These are phyloP conservation scores for Galium porrigens DNA, from an alignment of 305 asterid genomes.

Conservation along the genomic window DNA sequence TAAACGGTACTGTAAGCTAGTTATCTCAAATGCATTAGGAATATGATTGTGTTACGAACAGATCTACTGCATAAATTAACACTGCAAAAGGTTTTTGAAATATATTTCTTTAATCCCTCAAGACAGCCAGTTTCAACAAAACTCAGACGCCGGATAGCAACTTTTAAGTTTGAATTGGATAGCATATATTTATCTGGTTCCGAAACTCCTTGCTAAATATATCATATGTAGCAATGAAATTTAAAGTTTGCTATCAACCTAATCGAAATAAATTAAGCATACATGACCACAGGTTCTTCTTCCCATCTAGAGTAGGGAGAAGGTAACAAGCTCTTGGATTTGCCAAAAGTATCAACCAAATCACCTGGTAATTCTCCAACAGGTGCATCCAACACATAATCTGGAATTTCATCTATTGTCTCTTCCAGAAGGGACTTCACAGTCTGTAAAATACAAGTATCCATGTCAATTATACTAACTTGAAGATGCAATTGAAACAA, in stretches of 20 bases:
- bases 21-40: too few relatives aligned
- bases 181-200: neutral
- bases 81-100: too few relatives aligned
- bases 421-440: slow-evolving; percentile 56
- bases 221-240: too few relatives aligned
- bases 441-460: slow-evolving; percentile 34
- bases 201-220: neutral
- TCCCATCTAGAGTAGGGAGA: slow-evolving; percentile 42
- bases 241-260: neutral
- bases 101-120: too few relatives aligned
- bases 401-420: slow-evolving; percentile 52
- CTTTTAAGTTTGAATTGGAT: neutral
- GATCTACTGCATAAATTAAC: too few relatives aligned
- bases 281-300: slow-evolving; percentile 36
- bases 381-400: slow-evolving; percentile 60
- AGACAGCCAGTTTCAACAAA: neutral
- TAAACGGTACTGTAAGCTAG: too few relatives aligned
- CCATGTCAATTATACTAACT: neutral
- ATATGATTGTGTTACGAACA: too few relatives aligned
- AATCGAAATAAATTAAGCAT: slow-evolving; percentile 27
- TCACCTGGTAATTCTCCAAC: slow-evolving; percentile 28
- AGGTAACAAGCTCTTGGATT: slow-evolving; percentile 50
- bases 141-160: neutral
- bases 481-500: neutral
- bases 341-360: slow-evolving; percentile 34